A percentile compares a stretch with the other conserved stretches of the same genome.
These are phyloP conservation scores for Boletus sp. DNA, from an alignment of 1,284 basidiomycete genomes.

Conservation along the genomic window DNA sequence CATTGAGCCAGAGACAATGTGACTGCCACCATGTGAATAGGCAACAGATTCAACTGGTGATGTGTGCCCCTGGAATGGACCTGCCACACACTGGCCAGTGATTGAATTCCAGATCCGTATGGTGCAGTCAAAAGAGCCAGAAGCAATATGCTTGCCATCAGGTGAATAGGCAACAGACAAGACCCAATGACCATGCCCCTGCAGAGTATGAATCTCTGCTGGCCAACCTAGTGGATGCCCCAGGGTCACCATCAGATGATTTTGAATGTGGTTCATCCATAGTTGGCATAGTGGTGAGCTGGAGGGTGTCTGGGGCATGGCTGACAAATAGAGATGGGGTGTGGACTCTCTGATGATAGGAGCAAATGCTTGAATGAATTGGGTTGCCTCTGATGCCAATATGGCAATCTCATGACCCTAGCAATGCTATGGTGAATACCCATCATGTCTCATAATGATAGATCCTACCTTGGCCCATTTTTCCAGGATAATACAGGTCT, in stretches of 20 bases:
- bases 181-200: not conserved
- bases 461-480: not conserved
- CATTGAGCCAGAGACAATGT: not conserved
- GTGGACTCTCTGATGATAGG: not conserved
- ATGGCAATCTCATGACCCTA: not conserved
- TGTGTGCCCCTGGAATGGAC: no score
- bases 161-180: not conserved
- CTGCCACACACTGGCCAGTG: no score
- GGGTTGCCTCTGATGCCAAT: not conserved
- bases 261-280: not conserved
- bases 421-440: not conserved
- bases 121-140: not conserved
- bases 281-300: not conserved
- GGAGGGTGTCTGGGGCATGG: not conserved
- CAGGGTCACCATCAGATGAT: not conserved
- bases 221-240: not conserved
- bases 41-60: not conserved
- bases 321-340: not conserved
- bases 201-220: not conserved
- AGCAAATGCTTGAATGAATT: not conserved
- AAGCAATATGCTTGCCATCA: not conserved
- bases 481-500: not conserved
- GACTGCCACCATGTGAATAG: not conserved
- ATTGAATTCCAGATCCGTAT: no score
- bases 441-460: not conserved